Percentiles rank a stretch among this genome's conserved stretches.
phyloP scores from a whole-genome alignment of 2,329 filamentous ascomycete genomes.

The Hymenoscyphus salicellus region DNA sequence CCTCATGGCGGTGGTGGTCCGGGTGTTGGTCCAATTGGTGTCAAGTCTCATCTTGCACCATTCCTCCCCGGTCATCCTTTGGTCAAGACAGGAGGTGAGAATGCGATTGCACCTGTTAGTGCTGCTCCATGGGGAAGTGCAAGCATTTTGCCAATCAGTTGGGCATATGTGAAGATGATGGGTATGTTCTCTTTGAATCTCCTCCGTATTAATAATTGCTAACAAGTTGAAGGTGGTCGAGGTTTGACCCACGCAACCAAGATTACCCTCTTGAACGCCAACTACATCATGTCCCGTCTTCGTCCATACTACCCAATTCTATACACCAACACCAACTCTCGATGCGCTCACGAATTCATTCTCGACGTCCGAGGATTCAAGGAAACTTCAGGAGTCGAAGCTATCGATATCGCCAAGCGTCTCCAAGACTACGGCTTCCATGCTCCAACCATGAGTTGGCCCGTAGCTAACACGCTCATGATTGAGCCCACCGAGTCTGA shows the following conservation, averaged over 20 bases:
- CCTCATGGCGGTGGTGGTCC: slow-evolving; percentile 93
- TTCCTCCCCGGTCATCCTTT: slow-evolving; percentile 70
- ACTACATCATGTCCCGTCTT: slow-evolving; percentile 89
- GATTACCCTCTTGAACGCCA: slow-evolving; percentile 90
- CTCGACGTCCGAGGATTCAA: slow-evolving; percentile 84
- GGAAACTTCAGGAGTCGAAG: slow-evolving; percentile 78
- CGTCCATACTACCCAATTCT: slow-evolving; percentile 83
- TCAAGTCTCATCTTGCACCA: slow-evolving; percentile 73
- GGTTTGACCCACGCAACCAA: slow-evolving; percentile 88
- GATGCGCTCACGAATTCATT: slow-evolving; percentile 97
- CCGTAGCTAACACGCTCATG: slow-evolving; percentile 93
- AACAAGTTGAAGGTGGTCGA: slow-evolving; percentile 46
- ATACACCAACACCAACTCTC: slow-evolving; percentile 85
- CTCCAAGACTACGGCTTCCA: slow-evolving; percentile 98
- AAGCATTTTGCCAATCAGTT: slow-evolving; percentile 89
- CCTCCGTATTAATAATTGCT: slow-evolving; percentile 12
- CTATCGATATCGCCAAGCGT: slow-evolving; percentile 92
- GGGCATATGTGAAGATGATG: slow-evolving; percentile 96
- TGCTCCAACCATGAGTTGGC: slow-evolving; percentile 95
- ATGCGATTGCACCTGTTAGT: slow-evolving; percentile 68
- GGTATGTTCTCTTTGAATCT: slow-evolving; percentile 43
- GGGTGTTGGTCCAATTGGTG: slow-evolving; percentile 89
- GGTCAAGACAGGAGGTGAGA: slow-evolving; percentile 52
- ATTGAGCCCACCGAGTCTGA: slow-evolving; percentile 96
- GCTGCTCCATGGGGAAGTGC: slow-evolving; percentile 85